A percentile compares a stretch with the other conserved stretches of the same genome.
These are phyloP conservation scores for Nicotiana noctiflora DNA, from an alignment of 257 asterid species.

Conservation along the genomic window DNA sequence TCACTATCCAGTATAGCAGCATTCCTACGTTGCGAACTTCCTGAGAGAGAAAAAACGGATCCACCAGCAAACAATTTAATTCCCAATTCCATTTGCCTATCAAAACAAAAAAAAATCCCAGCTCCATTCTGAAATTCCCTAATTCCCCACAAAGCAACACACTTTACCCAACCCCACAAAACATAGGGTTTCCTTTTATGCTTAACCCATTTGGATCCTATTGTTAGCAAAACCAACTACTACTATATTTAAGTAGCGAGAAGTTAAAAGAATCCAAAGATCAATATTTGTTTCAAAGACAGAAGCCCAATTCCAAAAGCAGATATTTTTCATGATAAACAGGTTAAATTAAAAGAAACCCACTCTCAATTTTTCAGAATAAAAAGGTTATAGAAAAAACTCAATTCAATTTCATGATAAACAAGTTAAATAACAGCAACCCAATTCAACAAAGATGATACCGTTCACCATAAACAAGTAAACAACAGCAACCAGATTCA, in stretches of 20 bases:
- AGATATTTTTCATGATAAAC: background rate
- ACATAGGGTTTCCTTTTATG: background rate
- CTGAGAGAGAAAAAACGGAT: slow-evolving; percentile 24
- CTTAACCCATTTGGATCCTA: background rate
- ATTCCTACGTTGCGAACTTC: slow-evolving; percentile 67
- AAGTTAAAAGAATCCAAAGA: background rate
- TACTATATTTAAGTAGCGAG: background rate
- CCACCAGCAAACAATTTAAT: slow-evolving; percentile 3
- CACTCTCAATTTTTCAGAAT: background rate
- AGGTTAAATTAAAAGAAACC: background rate
- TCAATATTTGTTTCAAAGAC: background rate
- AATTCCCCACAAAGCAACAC: background rate
- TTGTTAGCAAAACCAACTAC: background rate
- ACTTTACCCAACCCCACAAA: background rate
- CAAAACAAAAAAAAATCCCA: background rate
- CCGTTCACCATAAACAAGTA: background rate
- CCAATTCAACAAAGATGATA: background rate
- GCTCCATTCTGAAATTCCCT: background rate
- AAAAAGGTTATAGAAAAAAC: background rate
- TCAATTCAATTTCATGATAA: background rate
- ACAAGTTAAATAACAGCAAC: background rate
- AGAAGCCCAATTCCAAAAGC: background rate
- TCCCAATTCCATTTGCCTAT: background rate
- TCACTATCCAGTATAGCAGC: slow-evolving; percentile 81
- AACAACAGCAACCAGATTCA: background rate